Percentiles rank a stretch among this genome's conserved stretches.
Evolutionary conservation across 768 basidiomycete genomes (phyloP).

Genomic region (Boletus rubescentipes): DNA sequence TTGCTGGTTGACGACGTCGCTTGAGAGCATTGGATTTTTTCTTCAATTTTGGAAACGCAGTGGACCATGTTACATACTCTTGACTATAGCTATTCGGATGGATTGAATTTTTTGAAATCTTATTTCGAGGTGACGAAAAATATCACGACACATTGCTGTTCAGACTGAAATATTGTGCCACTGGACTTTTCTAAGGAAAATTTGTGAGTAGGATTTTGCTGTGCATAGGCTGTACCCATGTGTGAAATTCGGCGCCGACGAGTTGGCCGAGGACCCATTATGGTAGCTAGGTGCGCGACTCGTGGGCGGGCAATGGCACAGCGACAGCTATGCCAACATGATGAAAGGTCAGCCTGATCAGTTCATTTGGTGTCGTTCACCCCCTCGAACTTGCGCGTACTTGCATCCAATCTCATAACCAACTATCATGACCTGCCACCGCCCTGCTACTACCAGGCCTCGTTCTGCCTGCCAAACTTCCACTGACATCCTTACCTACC

Average conservation of each 20-base stretch:
- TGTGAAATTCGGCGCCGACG: too few species aligned
- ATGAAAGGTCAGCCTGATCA: background rate
- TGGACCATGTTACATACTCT: background rate
- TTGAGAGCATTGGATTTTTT: slow-evolving; percentile 17
- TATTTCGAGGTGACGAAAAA: background rate
- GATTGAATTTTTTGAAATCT: background rate
- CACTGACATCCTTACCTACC: slow-evolving; percentile 51
- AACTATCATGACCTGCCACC: background rate
- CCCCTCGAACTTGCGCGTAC: background rate
- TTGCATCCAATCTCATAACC: too few species aligned
- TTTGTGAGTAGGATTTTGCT: too few species aligned
- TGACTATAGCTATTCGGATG: background rate
- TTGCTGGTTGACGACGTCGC: slow-evolving; percentile 42
- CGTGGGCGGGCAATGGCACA: too few species aligned
- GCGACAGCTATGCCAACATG: too few species aligned
- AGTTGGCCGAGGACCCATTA: too few species aligned
- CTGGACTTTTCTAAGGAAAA: too few species aligned
- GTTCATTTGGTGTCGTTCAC: background rate
- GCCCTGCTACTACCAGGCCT: background rate
- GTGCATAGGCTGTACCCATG: too few species aligned
- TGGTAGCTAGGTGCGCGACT: too few species aligned
- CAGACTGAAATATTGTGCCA: too few species aligned
- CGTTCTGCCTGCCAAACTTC: background rate
- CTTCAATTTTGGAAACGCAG: background rate
- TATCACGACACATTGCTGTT: background rate